Evolutionary conservation across 2,329 filamentous ascomycete genomes (phyloP), one percentile per base, ranked within the genome.

Genomic region (Fusarium nurragi): DNA sequence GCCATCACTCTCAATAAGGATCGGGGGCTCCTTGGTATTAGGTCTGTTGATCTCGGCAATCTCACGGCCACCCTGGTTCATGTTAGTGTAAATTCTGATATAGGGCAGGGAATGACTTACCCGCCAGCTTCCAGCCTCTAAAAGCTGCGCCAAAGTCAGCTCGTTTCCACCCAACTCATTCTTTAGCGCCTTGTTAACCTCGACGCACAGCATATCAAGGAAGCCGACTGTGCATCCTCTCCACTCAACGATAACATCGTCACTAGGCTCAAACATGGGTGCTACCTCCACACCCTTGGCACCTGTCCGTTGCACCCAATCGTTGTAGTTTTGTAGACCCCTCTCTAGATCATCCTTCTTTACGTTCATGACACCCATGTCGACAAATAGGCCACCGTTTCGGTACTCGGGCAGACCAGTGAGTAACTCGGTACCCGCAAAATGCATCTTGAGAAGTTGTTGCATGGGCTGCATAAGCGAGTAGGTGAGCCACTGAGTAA

Each of bases 51-150:
- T 93, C 80, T 97, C 94, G 64, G 95, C 95, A 75, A 98, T 91
- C 80, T 98, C 95, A 74, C 95, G 89, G 59, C 95, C 95, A 71
- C 94, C 94, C 94, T 86, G 57, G n/a, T 52, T 45, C 21, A 41
- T 54, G 68, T 70, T 65, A 72, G 68, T 26, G 21, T 13, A 8
- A 11, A n/a, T 14, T 16, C 43, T 28, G 21, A 6, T 54, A 25
- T 8, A 2, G 11, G 19, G n/a, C 1, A 37, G 37, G 18, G 36
- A 1, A 26, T 23, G 8, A 66, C 86, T 79, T 77, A 95, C 94
- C 91, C 98, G 98, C 94, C 95, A 99, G 74, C 92, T 97, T 48
- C 95, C 95, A 14, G 94, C 95, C 78, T 98, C 95, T 18, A 99
- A 83, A 81, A 99, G 88, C 77, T 99, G 95, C 7, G 94, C 88